These are phyloP conservation scores for Rhizopogon sp. DNA, from an alignment of 768 basidiomycete genomes.

Conservation along the genomic window DNA sequence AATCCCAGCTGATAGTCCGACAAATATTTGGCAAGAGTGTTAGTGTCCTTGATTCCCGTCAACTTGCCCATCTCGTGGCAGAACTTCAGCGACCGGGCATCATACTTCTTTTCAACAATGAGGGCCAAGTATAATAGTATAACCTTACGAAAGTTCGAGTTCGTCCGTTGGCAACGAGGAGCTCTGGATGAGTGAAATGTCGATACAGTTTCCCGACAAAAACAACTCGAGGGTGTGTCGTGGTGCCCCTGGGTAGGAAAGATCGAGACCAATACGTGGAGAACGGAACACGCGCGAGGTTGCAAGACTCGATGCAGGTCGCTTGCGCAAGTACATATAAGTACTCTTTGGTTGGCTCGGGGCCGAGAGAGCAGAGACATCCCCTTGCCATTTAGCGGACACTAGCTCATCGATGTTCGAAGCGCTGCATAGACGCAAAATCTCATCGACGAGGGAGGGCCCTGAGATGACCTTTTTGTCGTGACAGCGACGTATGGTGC, in stretches of 20 bases:
- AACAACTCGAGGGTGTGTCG: slow-evolving; percentile 43
- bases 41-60: slow-evolving; percentile 25
- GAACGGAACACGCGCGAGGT: slow-evolving; percentile 44
- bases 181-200: slow-evolving; percentile 54
- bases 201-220: slow-evolving; percentile 62
- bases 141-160: slow-evolving; percentile 62
- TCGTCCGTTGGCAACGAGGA: slow-evolving; percentile 62
- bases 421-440: slow-evolving; percentile 49
- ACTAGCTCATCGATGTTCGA: slow-evolving; percentile 52
- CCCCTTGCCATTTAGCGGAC: slow-evolving; percentile 45
- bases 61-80: slow-evolving; percentile 25
- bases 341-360: slow-evolving; percentile 10
- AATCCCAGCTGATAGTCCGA: slow-evolving; percentile 28
- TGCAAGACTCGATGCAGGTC: neutral
- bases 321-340: slow-evolving; percentile 19
- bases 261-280: slow-evolving; percentile 76
- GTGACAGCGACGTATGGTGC: slow-evolving; percentile 49
- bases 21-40: slow-evolving; percentile 31
- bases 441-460: slow-evolving; percentile 70
- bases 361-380: slow-evolving; percentile 51
- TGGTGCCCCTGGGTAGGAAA: slow-evolving; percentile 53
- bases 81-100: slow-evolving; percentile 14
- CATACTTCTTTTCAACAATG: slow-evolving; percentile 14
- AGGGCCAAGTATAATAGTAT: slow-evolving; percentile 25
- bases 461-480: slow-evolving; percentile 59